Evolutionary conservation across 2,329 filamentous ascomycete genomes (phyloP).

Genomic region (Clonostachys byssicola): DNA sequence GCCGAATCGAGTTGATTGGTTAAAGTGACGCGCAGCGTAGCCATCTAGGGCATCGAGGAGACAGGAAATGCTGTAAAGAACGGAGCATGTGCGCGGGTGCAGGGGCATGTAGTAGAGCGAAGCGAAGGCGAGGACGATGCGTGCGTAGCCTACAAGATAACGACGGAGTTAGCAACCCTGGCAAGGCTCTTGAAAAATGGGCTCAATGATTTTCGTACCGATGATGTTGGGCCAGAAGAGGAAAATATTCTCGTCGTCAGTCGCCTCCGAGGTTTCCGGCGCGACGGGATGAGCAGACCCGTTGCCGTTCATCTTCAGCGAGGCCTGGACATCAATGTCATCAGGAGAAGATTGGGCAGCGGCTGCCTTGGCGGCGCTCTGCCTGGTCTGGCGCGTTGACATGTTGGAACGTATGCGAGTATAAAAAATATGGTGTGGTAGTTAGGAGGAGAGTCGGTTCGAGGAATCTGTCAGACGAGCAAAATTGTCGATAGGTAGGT

Average conservation of each 20-base stretch:
- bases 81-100: conserved; percentile 90
- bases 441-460: neutral
- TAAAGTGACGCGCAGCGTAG: conserved; percentile 72
- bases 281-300: conserved; percentile 27
- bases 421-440: conserved; percentile 1
- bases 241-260: conserved; percentile 68
- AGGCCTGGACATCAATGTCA: conserved; percentile 17
- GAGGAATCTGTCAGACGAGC: neutral
- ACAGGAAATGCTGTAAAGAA: conserved; percentile 90
- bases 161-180: neutral
- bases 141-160: conserved; percentile 58
- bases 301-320: conserved; percentile 36
- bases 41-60: conserved; percentile 94
- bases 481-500: no score
- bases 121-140: conserved; percentile 77
- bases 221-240: conserved; percentile 80
- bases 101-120: conserved; percentile 99
- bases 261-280: conserved; percentile 24
- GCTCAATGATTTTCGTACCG: conserved; percentile 42
- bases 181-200: neutral
- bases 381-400: conserved; percentile 31
- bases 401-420: conserved; percentile 16
- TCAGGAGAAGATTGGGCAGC: conserved; percentile 13
- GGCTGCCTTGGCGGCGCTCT: conserved; percentile 28
- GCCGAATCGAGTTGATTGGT: conserved; percentile 93